Evolutionary conservation across 108 stramenopile genomes (phyloP).

Genomic region (Aurantiochytrium sp.): DNA sequence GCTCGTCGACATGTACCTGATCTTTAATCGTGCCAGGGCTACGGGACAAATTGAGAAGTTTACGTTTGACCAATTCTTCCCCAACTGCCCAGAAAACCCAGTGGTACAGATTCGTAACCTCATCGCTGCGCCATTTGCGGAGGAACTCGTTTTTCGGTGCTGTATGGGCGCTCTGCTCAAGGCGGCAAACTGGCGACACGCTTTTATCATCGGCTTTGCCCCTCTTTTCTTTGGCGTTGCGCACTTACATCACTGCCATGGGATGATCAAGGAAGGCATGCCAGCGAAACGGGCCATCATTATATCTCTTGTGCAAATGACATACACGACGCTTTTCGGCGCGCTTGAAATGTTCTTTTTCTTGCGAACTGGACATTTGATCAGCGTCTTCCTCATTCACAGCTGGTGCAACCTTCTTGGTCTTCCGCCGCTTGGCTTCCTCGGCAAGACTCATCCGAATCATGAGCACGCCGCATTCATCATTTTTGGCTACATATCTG

Average conservation of each 20-base stretch:
- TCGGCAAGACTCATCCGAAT: background rate
- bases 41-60: background rate
- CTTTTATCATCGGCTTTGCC: background rate
- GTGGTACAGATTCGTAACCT: background rate
- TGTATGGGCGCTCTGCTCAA: background rate
- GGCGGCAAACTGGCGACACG: background rate
- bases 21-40: background rate
- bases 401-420: slow-evolving; percentile 9
- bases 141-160: background rate
- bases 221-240: background rate
- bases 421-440: background rate
- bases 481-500: background rate
- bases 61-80: background rate
- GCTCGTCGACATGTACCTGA: background rate
- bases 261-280: background rate
- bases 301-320: background rate
- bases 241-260: background rate
- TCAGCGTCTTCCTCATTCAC: background rate
- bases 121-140: background rate
- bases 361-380: background rate
- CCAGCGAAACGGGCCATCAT: background rate
- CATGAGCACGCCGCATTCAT: background rate
- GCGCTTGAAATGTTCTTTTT: slow-evolving; percentile 9
- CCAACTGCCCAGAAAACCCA: background rate
- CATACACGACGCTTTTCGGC: slow-evolving; percentile 7